Base-by-base conservation (phyloP, 768 basidiomycete genomes). In the Tulasnella sp. region DNA sequence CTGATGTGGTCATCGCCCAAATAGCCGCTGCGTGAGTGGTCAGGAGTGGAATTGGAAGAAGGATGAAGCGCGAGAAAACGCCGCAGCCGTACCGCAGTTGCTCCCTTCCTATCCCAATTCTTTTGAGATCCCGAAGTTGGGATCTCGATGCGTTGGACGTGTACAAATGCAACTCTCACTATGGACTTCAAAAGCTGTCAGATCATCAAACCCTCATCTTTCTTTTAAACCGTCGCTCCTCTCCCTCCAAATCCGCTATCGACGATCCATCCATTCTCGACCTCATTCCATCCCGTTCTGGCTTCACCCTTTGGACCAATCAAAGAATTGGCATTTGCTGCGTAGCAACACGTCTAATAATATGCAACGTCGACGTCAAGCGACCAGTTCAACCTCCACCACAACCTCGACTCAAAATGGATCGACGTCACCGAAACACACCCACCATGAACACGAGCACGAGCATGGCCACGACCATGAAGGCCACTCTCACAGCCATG, bases 401-500 rank as follows among this genome's bases (percentile, higher is more conserved):
- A 26, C 52, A 22, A 59, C 52, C 52, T 4, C 52, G 52, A 59
- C 52, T 59, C 52, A 59, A 59, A 59, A 59, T 59, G 52, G 52
- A 59, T 59, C 52, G 52, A 59, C 52, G 52, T 59, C 52, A 59
- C 52, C 52, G 26, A 59, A 59, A 29, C 52, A 52, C 47, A 2
- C 63, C 8, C 35, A 65, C 64, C 69, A 70, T 19, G 69, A 70
- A 14, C 68, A 42, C 32, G 39, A 44, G 4, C 19, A 74, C 42
- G 34, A 74, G 3, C 76, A 80, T 52, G 77, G 77, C 22, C 77
- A 79, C 44, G 68, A 73, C 16, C 79, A 82, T 69, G 52, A 72
- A 40, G 77, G 75, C 44, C 84, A 88, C 76, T 77, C 83, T 1
- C 89, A 90, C 79, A 85, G 86, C 5, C 87, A 86, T 74, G 69